Percentiles rank a stretch among this genome's conserved stretches.
These are phyloP conservation scores for Centaurea solstitialis DNA, from an alignment of 129 eudicot species.

Conservation along the genomic window DNA sequence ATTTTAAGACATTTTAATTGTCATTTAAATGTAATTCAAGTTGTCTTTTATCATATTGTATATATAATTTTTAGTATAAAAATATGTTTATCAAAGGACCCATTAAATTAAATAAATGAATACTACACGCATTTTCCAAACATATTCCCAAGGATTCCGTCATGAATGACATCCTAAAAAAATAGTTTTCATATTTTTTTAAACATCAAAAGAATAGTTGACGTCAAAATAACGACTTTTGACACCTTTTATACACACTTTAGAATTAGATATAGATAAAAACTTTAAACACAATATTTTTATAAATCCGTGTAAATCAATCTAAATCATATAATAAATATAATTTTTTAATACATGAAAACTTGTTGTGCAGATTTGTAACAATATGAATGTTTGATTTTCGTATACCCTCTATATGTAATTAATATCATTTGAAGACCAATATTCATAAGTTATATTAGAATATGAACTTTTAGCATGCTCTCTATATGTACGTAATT, in stretches of 20 bases:
- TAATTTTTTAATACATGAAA: no score
- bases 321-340: no score
- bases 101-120: neutral
- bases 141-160: neutral
- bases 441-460: no score
- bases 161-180: slow-evolving; percentile 21
- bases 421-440: no score
- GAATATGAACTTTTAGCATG: no score
- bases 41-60: no score
- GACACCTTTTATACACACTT: neutral
- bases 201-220: neutral
- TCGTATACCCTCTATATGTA: no score
- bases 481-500: no score
- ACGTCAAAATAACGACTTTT: neutral
- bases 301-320: no score
- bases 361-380: no score
- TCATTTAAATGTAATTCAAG: neutral
- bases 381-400: no score
- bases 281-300: no score
- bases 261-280: neutral
- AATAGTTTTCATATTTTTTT: neutral
- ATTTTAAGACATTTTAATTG: neutral
- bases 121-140: neutral
- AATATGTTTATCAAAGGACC: neutral
- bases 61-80: neutral